Evolutionary conservation across 1,139 yeast genomes (phyloP).

Genomic region (Pichia sp.): DNA sequence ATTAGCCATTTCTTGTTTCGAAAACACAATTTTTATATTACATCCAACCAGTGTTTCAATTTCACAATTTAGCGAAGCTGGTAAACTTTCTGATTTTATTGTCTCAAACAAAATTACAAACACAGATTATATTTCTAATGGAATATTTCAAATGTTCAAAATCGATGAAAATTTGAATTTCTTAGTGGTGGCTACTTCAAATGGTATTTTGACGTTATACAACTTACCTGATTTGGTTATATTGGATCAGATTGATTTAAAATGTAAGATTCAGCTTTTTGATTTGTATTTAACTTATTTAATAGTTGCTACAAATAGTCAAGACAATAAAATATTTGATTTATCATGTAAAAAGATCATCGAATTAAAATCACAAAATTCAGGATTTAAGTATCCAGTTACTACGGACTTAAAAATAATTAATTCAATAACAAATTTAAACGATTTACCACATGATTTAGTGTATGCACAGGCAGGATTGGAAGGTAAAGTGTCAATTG

Average conservation of each 20-base stretch:
- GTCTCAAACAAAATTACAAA: no score
- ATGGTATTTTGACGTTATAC: constrained; percentile 6
- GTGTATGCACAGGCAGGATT: constrained; percentile 79
- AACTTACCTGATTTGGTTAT: constrained; percentile 16
- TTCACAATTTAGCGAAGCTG: background rate
- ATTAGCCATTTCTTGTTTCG: constrained; percentile 1
- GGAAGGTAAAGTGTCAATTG: constrained; percentile 84
- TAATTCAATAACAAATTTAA: constrained; percentile 39
- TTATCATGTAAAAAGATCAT: constrained; percentile 33
- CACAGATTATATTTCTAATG: no score
- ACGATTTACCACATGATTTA: constrained; percentile 6
- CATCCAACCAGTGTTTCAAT: constrained; percentile 3
- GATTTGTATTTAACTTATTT: constrained; percentile 10
- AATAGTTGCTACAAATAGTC: constrained; percentile 12
- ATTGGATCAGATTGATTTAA: constrained; percentile 1
- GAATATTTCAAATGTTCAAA: constrained; percentile 2
- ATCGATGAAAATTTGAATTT: constrained; percentile 5
- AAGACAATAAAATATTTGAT: constrained; percentile 41
- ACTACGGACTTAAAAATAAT: constrained; percentile 55
- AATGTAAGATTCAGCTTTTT: constrained; percentile 13
- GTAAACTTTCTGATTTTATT: no score
- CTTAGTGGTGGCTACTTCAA: constrained; percentile 1
- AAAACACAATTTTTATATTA: constrained; percentile 1
- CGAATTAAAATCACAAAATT: constrained; percentile 53
- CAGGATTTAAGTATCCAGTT: constrained; percentile 64